phyloP scores from a whole-genome alignment of 805 yeast genomes.

The Komagataella ulmi region DNA sequence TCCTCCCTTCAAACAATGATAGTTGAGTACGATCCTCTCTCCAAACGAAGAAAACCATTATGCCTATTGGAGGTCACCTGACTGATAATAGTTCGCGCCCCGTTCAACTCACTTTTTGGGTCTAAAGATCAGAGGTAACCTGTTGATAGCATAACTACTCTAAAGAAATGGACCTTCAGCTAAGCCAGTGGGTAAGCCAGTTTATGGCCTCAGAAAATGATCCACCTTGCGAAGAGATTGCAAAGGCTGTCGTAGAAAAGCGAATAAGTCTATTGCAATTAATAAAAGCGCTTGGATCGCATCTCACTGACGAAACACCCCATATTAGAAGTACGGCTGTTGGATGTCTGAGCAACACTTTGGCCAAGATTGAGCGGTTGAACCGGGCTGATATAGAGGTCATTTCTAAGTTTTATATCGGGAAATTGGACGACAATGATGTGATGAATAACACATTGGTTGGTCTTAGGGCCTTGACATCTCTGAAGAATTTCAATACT shows the following conservation, averaged over 20 bases:
- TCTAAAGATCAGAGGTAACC: background rate
- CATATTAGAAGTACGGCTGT: conserved; percentile 24
- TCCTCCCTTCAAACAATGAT: background rate
- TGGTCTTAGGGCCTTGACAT: conserved; percentile 39
- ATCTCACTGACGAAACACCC: conserved; percentile 33
- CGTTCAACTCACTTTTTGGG: background rate
- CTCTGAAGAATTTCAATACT: conserved; percentile 33
- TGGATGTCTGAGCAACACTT: conserved; percentile 24
- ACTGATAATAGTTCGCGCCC: background rate
- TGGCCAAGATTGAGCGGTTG: conserved; percentile 14
- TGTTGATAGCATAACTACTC: background rate
- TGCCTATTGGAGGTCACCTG: background rate
- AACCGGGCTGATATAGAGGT: conserved; percentile 34
- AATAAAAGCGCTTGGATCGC: conserved; percentile 30
- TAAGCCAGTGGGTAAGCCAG: conserved; percentile 12
- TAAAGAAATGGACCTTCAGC: background rate
- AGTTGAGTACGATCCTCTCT: background rate
- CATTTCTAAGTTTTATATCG: conserved; percentile 41
- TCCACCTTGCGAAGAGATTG: conserved; percentile 15
- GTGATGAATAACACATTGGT: conserved; percentile 36
- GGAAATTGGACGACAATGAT: conserved; percentile 54
- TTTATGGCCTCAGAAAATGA: conserved; percentile 27
- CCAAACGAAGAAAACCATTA: background rate
- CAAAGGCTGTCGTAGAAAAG: conserved; percentile 14
- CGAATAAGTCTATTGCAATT: conserved; percentile 25